Evolutionary conservation across 2,329 filamentous ascomycete species (phyloP).

Genomic region (Thielaviopsis punctulata): DNA sequence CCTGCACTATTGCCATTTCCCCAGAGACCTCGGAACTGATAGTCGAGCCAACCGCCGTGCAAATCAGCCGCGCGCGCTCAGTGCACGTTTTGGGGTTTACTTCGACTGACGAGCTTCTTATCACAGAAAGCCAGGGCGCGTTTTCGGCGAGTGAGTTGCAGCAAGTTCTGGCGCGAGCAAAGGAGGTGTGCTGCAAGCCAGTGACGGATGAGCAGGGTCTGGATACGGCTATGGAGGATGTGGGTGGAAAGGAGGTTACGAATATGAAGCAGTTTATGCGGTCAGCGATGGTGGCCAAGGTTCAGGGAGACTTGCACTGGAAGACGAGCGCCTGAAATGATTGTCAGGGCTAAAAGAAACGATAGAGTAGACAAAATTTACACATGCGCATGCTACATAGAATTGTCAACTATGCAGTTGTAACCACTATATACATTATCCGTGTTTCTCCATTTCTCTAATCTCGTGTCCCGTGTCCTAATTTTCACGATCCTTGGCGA

Average conservation of each 20-base stretch:
- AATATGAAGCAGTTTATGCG: slow-evolving; percentile 44
- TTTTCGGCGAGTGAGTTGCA: slow-evolving; percentile 69
- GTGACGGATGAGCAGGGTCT: slow-evolving; percentile 20
- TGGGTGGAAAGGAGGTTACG: slow-evolving; percentile 23
- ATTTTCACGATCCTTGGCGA: slow-evolving; percentile 34
- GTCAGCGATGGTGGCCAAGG: slow-evolving; percentile 39
- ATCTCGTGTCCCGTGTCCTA: no score
- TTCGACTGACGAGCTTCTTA: slow-evolving; percentile 51
- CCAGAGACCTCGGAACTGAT: slow-evolving; percentile 26
- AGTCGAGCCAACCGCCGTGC: slow-evolving; percentile 43
- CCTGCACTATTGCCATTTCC: slow-evolving; percentile 45
- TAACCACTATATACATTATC: neutral
- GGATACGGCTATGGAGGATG: slow-evolving; percentile 30
- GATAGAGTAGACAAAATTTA: no score
- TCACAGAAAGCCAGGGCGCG: slow-evolving; percentile 65
- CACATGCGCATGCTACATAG: neutral
- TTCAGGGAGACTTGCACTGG: slow-evolving; percentile 38
- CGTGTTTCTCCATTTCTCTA: neutral
- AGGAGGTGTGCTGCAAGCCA: slow-evolving; percentile 41
- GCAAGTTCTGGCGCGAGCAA: slow-evolving; percentile 45
- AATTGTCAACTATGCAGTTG: neutral
- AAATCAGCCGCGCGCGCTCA: slow-evolving; percentile 47
- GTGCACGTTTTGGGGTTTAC: slow-evolving; percentile 73
- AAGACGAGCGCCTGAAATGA: slow-evolving; percentile 19
- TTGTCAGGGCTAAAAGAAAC: no score